phyloP scores from a whole-genome alignment of 2,329 filamentous ascomycete species.

The Didymella arachidicola region DNA sequence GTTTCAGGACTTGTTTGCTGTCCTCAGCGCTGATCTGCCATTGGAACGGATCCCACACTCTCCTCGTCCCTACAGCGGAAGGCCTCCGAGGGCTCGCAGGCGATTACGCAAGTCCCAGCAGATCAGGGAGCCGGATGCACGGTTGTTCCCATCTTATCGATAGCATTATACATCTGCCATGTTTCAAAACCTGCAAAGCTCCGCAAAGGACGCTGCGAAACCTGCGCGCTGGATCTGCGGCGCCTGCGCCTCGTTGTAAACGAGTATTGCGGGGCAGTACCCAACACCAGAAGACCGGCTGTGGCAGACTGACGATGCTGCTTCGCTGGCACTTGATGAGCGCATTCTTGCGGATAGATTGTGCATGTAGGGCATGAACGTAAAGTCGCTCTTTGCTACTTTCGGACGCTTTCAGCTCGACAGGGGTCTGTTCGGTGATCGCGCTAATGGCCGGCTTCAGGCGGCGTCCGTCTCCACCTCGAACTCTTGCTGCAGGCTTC shows the following conservation, averaged over 20 bases:
- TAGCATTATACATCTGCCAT: slow-evolving; percentile 36
- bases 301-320: slow-evolving; percentile 34
- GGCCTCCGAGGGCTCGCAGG: slow-evolving; percentile 5
- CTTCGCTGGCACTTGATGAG: slow-evolving; percentile 29
- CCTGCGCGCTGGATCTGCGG: slow-evolving; percentile 13
- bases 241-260: slow-evolving; percentile 45
- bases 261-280: slow-evolving; percentile 27
- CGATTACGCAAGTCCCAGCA: slow-evolving; percentile 21
- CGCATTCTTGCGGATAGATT: slow-evolving; percentile 11
- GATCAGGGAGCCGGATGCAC: slow-evolving; percentile 9
- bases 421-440: slow-evolving; percentile 30
- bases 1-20: slow-evolving; percentile 40
- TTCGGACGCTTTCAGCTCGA: slow-evolving; percentile 45
- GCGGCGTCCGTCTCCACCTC: slow-evolving; percentile 22
- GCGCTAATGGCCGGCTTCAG: slow-evolving; percentile 34
- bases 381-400: slow-evolving; percentile 26
- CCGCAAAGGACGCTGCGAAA: slow-evolving; percentile 25
- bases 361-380: slow-evolving; percentile 39
- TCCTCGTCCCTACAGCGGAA: slow-evolving; percentile 3
- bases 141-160: slow-evolving; percentile 33
- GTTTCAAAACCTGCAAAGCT: slow-evolving; percentile 44
- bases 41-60: slow-evolving; percentile 30
- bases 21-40: slow-evolving; percentile 29
- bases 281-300: slow-evolving; percentile 31
- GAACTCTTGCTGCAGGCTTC: slow-evolving; percentile 15